These are phyloP conservation scores for Solanum megistacrolobum DNA, from an alignment of 257 asterid species.

Conservation along the genomic window DNA sequence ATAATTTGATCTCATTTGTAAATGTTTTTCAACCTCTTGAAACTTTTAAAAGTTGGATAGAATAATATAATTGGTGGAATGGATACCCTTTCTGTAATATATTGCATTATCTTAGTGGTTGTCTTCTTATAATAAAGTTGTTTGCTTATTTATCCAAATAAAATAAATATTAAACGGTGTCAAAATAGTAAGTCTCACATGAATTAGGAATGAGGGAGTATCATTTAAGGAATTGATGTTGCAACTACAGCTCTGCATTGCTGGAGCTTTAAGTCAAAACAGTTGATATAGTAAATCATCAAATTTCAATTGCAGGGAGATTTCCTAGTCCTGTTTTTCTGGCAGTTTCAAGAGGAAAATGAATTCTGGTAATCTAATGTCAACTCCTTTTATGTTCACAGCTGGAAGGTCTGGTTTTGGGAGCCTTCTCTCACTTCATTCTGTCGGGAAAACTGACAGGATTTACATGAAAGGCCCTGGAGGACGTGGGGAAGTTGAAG, in stretches of 20 bases:
- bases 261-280: background rate
- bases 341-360: background rate
- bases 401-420: slow-evolving; percentile 96
- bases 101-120: background rate
- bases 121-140: background rate
- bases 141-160: background rate
- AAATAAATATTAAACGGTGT: background rate
- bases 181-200: background rate
- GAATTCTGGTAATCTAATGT: background rate
- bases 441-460: slow-evolving; percentile 79
- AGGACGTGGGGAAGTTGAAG: slow-evolving; percentile 99
- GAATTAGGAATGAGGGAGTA: background rate
- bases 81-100: background rate
- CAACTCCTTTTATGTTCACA: slow-evolving; percentile 11
- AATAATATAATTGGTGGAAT: background rate
- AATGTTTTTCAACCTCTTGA: background rate
- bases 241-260: background rate
- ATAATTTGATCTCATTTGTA: background rate
- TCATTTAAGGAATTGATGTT: background rate
- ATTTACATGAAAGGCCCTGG: slow-evolving; percentile 99
- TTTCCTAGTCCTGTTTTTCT: background rate
- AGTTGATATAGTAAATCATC: background rate
- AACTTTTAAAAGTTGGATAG: background rate
- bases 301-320: background rate
- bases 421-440: slow-evolving; percentile 85